Evolutionary conservation across 176 grass and related monocot species (phyloP).

Genomic region (Dactylis glomerata): DNA sequence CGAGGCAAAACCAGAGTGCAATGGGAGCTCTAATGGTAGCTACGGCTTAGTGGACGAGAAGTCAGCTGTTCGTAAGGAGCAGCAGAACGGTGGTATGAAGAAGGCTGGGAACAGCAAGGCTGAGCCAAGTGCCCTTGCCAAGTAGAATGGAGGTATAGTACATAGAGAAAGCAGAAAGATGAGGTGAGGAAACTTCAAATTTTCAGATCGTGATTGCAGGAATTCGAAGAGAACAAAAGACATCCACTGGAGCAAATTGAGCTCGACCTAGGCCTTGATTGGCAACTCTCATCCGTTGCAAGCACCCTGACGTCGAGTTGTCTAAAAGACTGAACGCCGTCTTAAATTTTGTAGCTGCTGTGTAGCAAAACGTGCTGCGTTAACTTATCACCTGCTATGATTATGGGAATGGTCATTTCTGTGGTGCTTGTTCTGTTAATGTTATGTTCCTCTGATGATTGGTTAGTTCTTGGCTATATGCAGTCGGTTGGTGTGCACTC

Average conservation of each 20-base stretch:
- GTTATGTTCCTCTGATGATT: background rate
- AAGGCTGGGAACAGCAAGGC: conserved; percentile 32
- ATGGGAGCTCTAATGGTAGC: conserved; percentile 35
- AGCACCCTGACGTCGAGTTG: conserved; percentile 6
- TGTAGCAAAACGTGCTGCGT: conserved; percentile 38
- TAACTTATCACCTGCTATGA: conserved; percentile 16
- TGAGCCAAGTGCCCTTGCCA: conserved; percentile 6
- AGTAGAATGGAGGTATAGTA: conserved; percentile 43
- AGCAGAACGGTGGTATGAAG: conserved; percentile 39
- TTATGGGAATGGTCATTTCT: background rate
- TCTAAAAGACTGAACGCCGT: conserved; percentile 7
- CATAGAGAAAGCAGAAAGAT: conserved; percentile 31
- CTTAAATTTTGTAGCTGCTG: conserved; percentile 53
- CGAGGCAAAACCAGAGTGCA: conserved; percentile 37
- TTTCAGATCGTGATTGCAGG: conserved; percentile 16
- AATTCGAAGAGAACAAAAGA: background rate
- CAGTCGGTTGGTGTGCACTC: no score
- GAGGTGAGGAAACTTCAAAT: conserved; percentile 17
- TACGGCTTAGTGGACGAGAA: conserved; percentile 8
- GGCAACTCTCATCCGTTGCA: conserved; percentile 20
- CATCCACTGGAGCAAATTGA: background rate
- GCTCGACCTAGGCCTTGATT: background rate
- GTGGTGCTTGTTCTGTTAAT: background rate
- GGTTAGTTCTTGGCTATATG: background rate
- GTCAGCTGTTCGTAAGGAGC: conserved; percentile 14